Conservation (phyloP, 2,329 filamentous ascomycete genomes). For the Tympanopsis confertula region DNA sequence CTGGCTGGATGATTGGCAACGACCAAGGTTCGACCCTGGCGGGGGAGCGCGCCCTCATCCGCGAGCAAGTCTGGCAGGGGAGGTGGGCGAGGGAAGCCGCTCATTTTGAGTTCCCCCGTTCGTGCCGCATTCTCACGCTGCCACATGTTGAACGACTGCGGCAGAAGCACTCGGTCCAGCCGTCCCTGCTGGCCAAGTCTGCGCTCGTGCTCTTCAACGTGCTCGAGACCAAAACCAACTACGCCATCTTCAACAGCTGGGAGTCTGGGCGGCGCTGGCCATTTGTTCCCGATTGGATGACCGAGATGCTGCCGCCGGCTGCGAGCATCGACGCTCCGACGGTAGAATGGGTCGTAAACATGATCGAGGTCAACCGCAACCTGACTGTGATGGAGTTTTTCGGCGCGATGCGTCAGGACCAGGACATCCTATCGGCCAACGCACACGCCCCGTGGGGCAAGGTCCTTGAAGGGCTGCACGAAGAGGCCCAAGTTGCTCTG, state of each 20-base stretch:
- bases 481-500: constrained; percentile 17
- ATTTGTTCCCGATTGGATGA: constrained; percentile 22
- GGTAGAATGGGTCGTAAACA: constrained; percentile 21
- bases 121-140: constrained; percentile 15
- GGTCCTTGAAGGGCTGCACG: constrained; percentile 15
- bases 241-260: constrained; percentile 20
- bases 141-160: constrained; percentile 11
- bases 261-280: constrained; percentile 22
- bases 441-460: constrained; percentile 21
- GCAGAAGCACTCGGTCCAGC: constrained; percentile 8
- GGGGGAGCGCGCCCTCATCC: constrained; percentile 8
- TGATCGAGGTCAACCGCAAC: constrained; percentile 10
- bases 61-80: constrained; percentile 15
- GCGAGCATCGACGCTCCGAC: constrained; percentile 25
- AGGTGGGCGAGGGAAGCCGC: constrained; percentile 12
- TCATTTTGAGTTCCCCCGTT: constrained; percentile 16
- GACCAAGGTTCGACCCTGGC: constrained; percentile 10
- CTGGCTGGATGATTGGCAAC: constrained; percentile 19
- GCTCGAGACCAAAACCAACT: constrained; percentile 14
- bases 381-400: constrained; percentile 17
- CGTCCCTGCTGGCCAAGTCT: constrained; percentile 16
- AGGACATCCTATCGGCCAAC: constrained; percentile 11
- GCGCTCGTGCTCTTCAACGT: constrained; percentile 20
- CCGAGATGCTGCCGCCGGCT: constrained; percentile 17
- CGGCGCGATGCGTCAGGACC: constrained; percentile 12